These are phyloP conservation scores for Yamadazyma insecticola DNA, from an alignment of 805 yeast species.

Conservation along the genomic window DNA sequence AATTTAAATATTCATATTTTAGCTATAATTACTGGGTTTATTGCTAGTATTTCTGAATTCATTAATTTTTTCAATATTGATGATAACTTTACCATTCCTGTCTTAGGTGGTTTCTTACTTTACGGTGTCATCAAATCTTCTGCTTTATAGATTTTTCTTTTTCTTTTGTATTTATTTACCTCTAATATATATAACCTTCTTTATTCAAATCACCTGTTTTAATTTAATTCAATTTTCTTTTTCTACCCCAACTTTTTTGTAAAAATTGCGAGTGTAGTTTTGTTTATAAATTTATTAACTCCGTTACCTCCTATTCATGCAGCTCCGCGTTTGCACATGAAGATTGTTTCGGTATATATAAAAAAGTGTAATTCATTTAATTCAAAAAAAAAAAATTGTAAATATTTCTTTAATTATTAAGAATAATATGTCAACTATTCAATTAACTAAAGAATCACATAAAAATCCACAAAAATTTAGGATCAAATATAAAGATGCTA, in stretches of 20 bases:
- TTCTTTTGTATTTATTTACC: slow-evolving; percentile 1
- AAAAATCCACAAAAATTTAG: slow-evolving; percentile 26
- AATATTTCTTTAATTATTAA: not conserved
- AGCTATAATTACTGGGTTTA: slow-evolving; percentile 65
- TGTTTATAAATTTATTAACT: too few species aligned
- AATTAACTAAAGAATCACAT: slow-evolving; percentile 28
- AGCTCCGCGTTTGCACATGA: too few species aligned
- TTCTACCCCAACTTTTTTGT: too few species aligned
- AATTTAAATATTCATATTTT: slow-evolving; percentile 46
- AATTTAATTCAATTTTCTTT: not conserved
- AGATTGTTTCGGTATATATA: too few species aligned
- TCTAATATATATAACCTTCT: not conserved
- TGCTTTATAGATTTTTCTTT: slow-evolving; percentile 1
- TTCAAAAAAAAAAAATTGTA: too few species aligned
- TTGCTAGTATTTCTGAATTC: slow-evolving; percentile 86
- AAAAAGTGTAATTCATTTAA: too few species aligned
- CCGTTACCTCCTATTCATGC: too few species aligned
- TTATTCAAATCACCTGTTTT: not conserved
- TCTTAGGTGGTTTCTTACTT: slow-evolving; percentile 67
- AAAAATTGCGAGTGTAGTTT: too few species aligned
- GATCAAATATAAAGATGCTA: slow-evolving; percentile 22
- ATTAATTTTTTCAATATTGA: slow-evolving; percentile 73
- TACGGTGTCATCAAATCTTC: slow-evolving; percentile 35
- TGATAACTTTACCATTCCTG: slow-evolving; percentile 94
- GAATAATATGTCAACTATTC: slow-evolving; percentile 20